Base-by-base conservation (phyloP, 495 filamentous ascomycete species). In the Xylona heveae region DNA sequence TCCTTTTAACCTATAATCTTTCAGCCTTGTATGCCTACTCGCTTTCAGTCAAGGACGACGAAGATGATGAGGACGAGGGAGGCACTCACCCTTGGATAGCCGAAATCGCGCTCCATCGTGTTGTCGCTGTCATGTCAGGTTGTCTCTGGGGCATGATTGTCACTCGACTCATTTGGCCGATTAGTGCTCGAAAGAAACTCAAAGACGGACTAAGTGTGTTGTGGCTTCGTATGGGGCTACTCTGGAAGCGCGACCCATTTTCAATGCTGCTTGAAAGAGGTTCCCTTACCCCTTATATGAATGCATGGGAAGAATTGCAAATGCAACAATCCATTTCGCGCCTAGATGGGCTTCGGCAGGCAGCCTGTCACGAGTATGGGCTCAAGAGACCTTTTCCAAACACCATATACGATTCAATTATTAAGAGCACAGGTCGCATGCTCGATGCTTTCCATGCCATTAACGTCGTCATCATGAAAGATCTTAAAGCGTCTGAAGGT, bases 181-280 rank as follows among this genome's bases (percentile, higher is more conserved):
- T 94, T 41, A 81, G 77, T 14, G 88, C 84, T 2, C 62, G 90
- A 23, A 54, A 59, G 24, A 85, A 90, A 49, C 65, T 94, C 44
- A 82, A 91, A 47, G 68, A 83, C 35, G 83, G 82, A 8, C 58
- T 93, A 19, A 75, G 74, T 34, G 56, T 90, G 19, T 60, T 97
- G 7, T 93, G 85, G 70, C 61, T 97, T 9, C 73, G 83, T 22
- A 81, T 97, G 78, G 77, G 76, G n/a, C 58, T 95, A 12, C 78
- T 94, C 34, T 97, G 88, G 88, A 83, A 78, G 47, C 69, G 79
- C n/a, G 83, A 88, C n/a, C 88, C 88, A 0, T 57, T 97, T 10
- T 71, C 75, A 1, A 66, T 64, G 9, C 64, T 90, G 19, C 59
- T 79, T 1, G 61, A 67, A 39, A 26, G 25, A 21, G 33, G 28